Percentiles rank a stretch among this genome's conserved stretches.
Evolutionary conservation across 164 flowering plant genomes (phyloP).

Genomic region (Vitis cinerea): DNA sequence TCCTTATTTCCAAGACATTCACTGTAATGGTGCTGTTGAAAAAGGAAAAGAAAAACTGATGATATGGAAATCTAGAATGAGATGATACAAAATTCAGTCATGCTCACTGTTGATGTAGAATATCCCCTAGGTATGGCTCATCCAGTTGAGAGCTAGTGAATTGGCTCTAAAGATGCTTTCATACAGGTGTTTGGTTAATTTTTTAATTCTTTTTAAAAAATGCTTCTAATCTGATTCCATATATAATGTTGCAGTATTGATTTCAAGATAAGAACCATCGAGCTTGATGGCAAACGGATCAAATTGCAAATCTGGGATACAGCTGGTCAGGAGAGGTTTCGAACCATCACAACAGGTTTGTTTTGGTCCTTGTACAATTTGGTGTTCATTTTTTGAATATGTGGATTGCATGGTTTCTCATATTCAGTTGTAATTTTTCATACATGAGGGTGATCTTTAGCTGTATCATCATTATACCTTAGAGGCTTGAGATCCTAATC

Average conservation of each 20-base stretch:
- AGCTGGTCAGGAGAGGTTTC: conserved; percentile 38
- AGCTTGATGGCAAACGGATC: conserved; percentile 35
- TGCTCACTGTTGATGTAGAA: no score
- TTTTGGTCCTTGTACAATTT: neutral
- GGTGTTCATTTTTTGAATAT: neutral
- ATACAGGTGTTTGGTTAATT: no score
- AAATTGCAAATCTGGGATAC: conserved; percentile 38
- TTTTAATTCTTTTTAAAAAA: no score
- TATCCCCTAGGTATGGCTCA: no score
- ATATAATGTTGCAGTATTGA: conserved; percentile 22
- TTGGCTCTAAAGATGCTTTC: no score
- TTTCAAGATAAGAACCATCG: conserved; percentile 36
- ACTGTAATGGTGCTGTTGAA: no score
- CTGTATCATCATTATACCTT: neutral
- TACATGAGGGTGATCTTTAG: neutral
- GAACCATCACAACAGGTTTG: conserved; percentile 32
- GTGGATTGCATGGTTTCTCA: neutral
- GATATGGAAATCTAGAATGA: no score
- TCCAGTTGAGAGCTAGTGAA: no score
- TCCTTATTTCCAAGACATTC: no score
- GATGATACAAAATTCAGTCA: no score
- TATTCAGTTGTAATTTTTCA: neutral
- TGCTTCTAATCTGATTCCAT: no score
- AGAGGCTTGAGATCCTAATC: neutral
- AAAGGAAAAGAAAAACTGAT: no score